Conservation (phyloP, 1,284 basidiomycete species). For the Moniliella sp. region DNA sequence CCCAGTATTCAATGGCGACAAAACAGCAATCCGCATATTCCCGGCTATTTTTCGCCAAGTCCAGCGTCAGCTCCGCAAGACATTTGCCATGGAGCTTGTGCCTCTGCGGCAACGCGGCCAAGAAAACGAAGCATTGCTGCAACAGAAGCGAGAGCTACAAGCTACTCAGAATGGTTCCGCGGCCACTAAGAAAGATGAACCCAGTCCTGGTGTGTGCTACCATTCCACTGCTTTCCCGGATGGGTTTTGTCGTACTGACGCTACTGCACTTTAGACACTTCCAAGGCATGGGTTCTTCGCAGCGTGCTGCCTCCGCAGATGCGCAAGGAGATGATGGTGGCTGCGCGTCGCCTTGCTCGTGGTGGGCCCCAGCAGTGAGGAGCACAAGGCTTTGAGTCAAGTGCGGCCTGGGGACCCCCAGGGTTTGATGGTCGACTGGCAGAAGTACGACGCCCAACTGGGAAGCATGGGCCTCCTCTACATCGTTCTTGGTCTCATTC, state of each 20-base stretch:
- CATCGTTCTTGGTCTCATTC: slow-evolving; percentile 21
- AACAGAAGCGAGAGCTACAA: slow-evolving; percentile 1
- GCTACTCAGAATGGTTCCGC: slow-evolving; percentile 1
- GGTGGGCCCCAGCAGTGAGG: neutral
- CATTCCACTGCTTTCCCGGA: too few relatives aligned
- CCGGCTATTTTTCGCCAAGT: slow-evolving; percentile 15
- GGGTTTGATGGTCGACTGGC: slow-evolving; percentile 8
- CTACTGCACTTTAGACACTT: neutral
- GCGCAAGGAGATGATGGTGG: slow-evolving; percentile 1
- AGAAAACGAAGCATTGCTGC: slow-evolving; percentile 11
- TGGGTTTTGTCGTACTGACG: too few relatives aligned
- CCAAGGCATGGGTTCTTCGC: slow-evolving; percentile 3
- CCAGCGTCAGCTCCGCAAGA: slow-evolving; percentile 9
- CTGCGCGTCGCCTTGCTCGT: neutral
- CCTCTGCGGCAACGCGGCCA: slow-evolving; percentile 12
- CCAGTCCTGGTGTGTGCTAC: neutral
- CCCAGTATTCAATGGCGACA: slow-evolving; percentile 6
- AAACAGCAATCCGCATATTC: slow-evolving; percentile 5
- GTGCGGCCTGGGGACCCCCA: neutral
- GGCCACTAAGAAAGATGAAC: slow-evolving; percentile 3
- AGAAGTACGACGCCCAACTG: slow-evolving; percentile 10
- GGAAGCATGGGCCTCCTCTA: slow-evolving; percentile 26
- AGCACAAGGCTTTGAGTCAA: neutral
- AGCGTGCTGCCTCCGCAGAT: slow-evolving; percentile 6
- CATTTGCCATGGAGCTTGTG: slow-evolving; percentile 14